A percentile compares a stretch with the other conserved stretches of the same genome.
Conservation (phyloP, 371 early-diverging fungal genomes). For the Mucor velutinosus region DNA sequence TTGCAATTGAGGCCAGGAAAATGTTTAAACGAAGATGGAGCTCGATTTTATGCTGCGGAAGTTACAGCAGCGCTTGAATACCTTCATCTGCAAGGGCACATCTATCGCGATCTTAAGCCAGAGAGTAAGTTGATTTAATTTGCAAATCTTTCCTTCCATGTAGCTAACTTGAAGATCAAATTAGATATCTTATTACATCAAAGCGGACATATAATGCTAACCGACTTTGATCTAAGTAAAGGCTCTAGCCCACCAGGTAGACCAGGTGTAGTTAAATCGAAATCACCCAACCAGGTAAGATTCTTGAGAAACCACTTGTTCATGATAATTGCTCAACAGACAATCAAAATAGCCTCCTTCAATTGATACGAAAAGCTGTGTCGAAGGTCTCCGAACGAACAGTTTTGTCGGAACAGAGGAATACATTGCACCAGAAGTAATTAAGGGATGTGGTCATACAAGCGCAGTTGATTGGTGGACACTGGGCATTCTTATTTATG, state of each 20-base stretch:
- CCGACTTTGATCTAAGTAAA: constrained; percentile 96
- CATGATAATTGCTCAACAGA: neutral
- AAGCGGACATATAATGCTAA: constrained; percentile 95
- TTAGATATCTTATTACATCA: constrained; percentile 90
- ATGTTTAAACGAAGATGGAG: constrained; percentile 84
- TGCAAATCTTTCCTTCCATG: too few species aligned
- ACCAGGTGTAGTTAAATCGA: constrained; percentile 76
- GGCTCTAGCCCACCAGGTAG: constrained; percentile 76
- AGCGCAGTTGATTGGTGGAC: constrained; percentile 99
- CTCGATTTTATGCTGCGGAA: constrained; percentile 98
- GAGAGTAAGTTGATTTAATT: constrained; percentile 76
- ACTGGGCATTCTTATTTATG: constrained; percentile 94
- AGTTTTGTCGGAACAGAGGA: constrained; percentile 98
- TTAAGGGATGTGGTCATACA: constrained; percentile 92
- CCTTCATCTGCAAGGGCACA: constrained; percentile 94
- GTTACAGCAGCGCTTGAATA: constrained; percentile 93
- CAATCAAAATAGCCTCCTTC: constrained; percentile 48
- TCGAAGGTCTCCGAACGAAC: constrained; percentile 85
- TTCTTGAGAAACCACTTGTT: neutral
- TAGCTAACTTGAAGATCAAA: neutral
- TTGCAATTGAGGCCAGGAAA: constrained; percentile 87
- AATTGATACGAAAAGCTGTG: constrained; percentile 89
- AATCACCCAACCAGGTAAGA: constrained; percentile 52
- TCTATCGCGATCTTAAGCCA: constrained; percentile 99
- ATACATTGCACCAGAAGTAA: constrained; percentile 97